These are phyloP conservation scores for Ploettnerulaceae sp. DNA, from an alignment of 2,329 filamentous ascomycete genomes.

Conservation along the genomic window DNA sequence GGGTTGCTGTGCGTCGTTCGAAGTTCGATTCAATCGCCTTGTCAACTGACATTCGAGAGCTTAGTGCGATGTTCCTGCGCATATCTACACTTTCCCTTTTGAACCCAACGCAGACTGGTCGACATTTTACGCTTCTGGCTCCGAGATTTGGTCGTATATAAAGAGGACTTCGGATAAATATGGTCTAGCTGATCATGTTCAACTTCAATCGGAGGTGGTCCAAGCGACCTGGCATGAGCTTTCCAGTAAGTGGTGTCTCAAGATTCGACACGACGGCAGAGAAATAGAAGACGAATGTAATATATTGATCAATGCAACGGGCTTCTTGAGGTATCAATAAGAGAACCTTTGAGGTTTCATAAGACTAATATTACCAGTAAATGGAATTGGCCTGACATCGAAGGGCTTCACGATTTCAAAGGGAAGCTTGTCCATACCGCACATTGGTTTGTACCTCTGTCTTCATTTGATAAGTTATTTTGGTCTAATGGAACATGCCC, in stretches of 20 bases:
- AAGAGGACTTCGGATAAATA: slow-evolving; percentile 43
- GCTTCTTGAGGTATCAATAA: too few relatives aligned
- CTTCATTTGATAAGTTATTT: too few relatives aligned
- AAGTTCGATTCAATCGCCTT: background rate
- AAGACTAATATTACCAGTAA: too few relatives aligned
- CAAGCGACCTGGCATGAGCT: slow-evolving; percentile 44
- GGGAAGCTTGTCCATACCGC: slow-evolving; percentile 8
- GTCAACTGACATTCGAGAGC: background rate
- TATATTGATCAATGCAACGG: slow-evolving; percentile 20
- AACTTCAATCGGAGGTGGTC: slow-evolving; percentile 43
- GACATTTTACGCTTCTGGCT: slow-evolving; percentile 51
- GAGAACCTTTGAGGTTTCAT: too few relatives aligned
- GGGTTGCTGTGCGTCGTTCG: background rate
- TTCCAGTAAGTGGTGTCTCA: slow-evolving; percentile 40
- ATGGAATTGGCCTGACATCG: slow-evolving; percentile 2
- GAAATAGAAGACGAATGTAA: slow-evolving; percentile 18
- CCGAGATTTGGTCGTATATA: slow-evolving; percentile 50
- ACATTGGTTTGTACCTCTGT: slow-evolving; percentile 26
- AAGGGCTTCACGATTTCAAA: background rate
- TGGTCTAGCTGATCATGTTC: slow-evolving; percentile 45
- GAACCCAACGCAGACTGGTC: slow-evolving; percentile 55
- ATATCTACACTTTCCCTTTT: slow-evolving; percentile 44
- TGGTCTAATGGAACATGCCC: too few relatives aligned
- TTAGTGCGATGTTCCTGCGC: slow-evolving; percentile 26
- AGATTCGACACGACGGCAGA: background rate